Base-by-base conservation (phyloP, 169 alveolate species). In the Cryptosporidium sp. region DNA sequence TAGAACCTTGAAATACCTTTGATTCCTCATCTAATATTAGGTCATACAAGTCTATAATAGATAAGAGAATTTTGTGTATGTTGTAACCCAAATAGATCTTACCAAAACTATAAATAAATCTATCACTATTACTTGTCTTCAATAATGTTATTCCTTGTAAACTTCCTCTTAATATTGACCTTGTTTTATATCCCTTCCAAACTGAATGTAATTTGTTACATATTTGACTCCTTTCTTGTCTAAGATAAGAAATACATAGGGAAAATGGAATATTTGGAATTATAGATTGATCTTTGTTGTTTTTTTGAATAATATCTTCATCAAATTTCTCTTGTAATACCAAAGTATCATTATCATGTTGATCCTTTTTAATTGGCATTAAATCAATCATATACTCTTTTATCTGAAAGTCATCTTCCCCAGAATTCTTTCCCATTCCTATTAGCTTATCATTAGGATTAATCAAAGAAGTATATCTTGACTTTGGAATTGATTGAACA, bases 181-280 rank as follows among this genome's bases (percentile, higher is more conserved):
- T 69, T 45, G 89, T 80, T 33, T 80, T 80, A 45, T 80, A 80
- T 29, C 89, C 89, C 8, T 14, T 33, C 89, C 89, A 80, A 62
- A 80, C 69, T 23, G 89, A 69, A 8, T 62, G 72, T 33, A 80
- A 23, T 35, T 39, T 80, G 21, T 48, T 80, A 33, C 42, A 29
- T 23, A 62, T 7, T 37, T 18, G 67, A 29, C 21, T 33, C 31
- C 67, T 80, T 45, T 80, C 80, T 29, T 80, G 69, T 26, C 52
- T 80, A 29, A 60, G 37, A 48, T 62, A 80, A 21, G 89, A 42
- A 9, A 80, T 62, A 31, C 31, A 80, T 1, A 35, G 67, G 12
- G 65, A 62, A 23, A 80, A 37, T 7, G 89, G 89, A 8, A 80
- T 62, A 65, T 80, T 80, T 18, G 73, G 52, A 31, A 56, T 16